Conservation (phyloP, 495 filamentous ascomycete genomes). For the Daldinia childiae region DNA sequence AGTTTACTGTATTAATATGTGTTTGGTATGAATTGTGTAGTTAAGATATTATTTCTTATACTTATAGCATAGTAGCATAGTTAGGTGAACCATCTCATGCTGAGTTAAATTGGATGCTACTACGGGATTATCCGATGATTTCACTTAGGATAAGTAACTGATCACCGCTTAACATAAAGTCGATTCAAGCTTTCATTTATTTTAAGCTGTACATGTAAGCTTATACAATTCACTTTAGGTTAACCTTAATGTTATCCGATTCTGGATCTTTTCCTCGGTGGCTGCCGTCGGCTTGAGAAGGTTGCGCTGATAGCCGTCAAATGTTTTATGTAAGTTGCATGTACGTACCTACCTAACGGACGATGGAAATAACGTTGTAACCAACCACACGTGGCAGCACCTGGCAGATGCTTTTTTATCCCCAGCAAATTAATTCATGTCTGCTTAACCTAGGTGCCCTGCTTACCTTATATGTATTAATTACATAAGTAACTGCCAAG, state of each 20-base stretch:
- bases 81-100: not conserved
- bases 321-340: not conserved
- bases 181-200: not conserved
- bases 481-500: no score
- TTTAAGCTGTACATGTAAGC: not conserved
- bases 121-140: not conserved
- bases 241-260: not conserved
- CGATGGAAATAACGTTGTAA: no score
- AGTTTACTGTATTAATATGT: not conserved
- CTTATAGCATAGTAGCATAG: not conserved
- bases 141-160: not conserved
- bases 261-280: not conserved
- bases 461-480: slow-evolving; percentile 20
- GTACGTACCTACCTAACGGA: not conserved
- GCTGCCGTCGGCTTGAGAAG: not conserved
- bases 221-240: not conserved
- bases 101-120: not conserved
- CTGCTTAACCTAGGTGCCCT: no score
- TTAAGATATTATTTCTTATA: not conserved
- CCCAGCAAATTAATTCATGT: slow-evolving; percentile 29
- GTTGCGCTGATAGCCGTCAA: not conserved
- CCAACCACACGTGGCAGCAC: slow-evolving; percentile 41
- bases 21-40: not conserved
- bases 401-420: slow-evolving; percentile 30
- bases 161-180: not conserved